phyloP scores from a whole-genome alignment of 2,329 filamentous ascomycete species.

The Penicillium capsulatum region DNA sequence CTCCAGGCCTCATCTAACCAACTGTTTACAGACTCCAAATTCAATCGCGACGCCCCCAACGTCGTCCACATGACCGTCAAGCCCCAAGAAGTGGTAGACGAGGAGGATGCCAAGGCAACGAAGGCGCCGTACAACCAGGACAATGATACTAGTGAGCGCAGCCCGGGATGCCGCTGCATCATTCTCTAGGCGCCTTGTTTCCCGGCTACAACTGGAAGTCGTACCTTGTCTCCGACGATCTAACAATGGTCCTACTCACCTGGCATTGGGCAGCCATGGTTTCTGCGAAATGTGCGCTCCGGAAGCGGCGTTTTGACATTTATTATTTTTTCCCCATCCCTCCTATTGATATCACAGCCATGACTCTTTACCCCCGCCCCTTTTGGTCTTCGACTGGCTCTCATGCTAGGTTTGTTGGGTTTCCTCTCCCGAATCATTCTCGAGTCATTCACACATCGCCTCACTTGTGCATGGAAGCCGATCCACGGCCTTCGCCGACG shows the following conservation, averaged over 20 bases:
- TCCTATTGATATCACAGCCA: slow-evolving; percentile 5
- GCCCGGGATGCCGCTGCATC: slow-evolving; percentile 61
- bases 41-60: slow-evolving; percentile 69
- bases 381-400: slow-evolving; percentile 2
- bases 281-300: slow-evolving; percentile 15
- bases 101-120: slow-evolving; percentile 67
- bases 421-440: background rate
- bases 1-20: slow-evolving; percentile 1
- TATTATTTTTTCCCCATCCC: background rate
- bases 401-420: background rate
- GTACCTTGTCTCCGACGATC: background rate
- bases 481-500: background rate
- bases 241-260: slow-evolving; percentile 11
- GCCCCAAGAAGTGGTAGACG: slow-evolving; percentile 76
- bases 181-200: slow-evolving; percentile 48
- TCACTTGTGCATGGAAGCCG: slow-evolving; percentile 6
- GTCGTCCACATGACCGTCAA: slow-evolving; percentile 94
- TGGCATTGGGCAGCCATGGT: slow-evolving; percentile 1
- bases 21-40: slow-evolving; percentile 63
- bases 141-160: slow-evolving; percentile 53
- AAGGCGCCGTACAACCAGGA: slow-evolving; percentile 51
- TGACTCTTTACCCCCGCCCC: slow-evolving; percentile 5
- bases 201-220: background rate
- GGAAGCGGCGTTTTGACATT: slow-evolving; percentile 18
- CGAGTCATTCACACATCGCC: background rate